Evolutionary conservation across 495 filamentous ascomycete species (phyloP), one percentile per base, ranked within the genome.

Genomic region (Ramalina peruviana): DNA sequence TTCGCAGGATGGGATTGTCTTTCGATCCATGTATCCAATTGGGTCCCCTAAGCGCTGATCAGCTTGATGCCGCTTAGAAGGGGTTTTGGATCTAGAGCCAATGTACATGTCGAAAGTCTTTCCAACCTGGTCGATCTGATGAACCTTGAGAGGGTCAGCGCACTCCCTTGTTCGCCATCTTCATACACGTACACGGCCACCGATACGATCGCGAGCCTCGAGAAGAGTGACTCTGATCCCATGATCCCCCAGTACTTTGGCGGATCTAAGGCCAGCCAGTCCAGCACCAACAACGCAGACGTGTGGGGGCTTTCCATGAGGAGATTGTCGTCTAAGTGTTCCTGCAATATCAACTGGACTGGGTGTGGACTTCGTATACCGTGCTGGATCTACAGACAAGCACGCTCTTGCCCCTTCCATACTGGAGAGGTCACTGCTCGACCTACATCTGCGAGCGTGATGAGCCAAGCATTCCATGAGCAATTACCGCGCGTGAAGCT

Each of bases 1-100:
- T 72, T 33, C 83, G 74, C 47, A 84, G 63, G 39, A 98, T 89
- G 5, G 92, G 89, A 60, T 95, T 98, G 43, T 83, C 66, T 1
- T 80, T 73, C 0, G 84, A 83, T 36, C 92, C 92, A 63, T 97
- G 90, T 23, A 95, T 93, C 90, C 90, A 96, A 60, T 96, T 97
- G 6, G 90, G 82, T 6, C 90, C 90, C 19, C 86, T 83, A 56
- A 20, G 19, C 37, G 36, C 16, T 3, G 25, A 17, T 44, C 10
- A 45, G 40, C 41, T 43, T 40, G 46, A 52, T 52, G 1, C 40
- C 12, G 49, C n/a, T 30, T 17, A 48, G 36, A 49, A 60, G 45
- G 54, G 73, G 70, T 74, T 54, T 58, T 76, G 72, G n/a, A 75
- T 62, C 25, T 65, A 40, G 60, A 23, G 43, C 13, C 25, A 49